These are phyloP conservation scores for Phoenix dactylifera DNA, from an alignment of 176 grass and related monocot species.

Conservation along the genomic window DNA sequence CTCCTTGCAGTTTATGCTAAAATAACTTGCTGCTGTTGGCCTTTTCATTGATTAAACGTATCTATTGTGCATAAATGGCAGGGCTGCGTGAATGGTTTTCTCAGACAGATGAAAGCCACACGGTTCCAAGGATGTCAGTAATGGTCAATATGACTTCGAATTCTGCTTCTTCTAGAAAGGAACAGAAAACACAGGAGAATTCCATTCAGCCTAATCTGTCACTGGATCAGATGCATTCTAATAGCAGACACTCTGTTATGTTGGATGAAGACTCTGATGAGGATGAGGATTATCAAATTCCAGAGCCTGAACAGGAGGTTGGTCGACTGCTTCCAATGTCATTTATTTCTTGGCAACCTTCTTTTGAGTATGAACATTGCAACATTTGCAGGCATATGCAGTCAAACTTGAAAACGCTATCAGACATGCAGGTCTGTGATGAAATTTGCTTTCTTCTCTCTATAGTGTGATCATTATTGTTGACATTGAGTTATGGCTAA, in stretches of 20 bases:
- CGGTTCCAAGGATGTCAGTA: constrained; percentile 63
- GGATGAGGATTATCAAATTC: constrained; percentile 60
- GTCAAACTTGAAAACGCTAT: constrained; percentile 23
- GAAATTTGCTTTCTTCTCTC: constrained; percentile 9
- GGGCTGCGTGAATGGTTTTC: constrained; percentile 95
- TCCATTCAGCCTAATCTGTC: constrained; percentile 19
- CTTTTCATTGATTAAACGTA: not conserved
- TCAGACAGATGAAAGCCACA: constrained; percentile 74
- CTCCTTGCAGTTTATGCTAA: no score
- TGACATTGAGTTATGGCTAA: not conserved
- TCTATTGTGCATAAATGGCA: constrained; percentile 8
- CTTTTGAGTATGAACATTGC: constrained; percentile 15
- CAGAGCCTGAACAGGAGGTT: constrained; percentile 61
- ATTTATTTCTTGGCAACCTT: constrained; percentile 3
- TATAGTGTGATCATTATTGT: constrained; percentile 5
- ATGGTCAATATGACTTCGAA: constrained; percentile 55
- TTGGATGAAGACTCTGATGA: constrained; percentile 90
- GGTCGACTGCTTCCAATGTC: constrained; percentile 15
- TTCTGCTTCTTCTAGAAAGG: constrained; percentile 58
- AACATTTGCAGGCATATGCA: constrained; percentile 42
- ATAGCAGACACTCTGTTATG: constrained; percentile 32
- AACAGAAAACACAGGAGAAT: constrained; percentile 47
- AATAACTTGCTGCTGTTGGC: not conserved
- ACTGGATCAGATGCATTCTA: constrained; percentile 27
- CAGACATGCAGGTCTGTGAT: constrained; percentile 42